Evolutionary conservation across 2,329 filamentous ascomycete genomes (phyloP).

Genomic region (Cladosporium sp.): DNA sequence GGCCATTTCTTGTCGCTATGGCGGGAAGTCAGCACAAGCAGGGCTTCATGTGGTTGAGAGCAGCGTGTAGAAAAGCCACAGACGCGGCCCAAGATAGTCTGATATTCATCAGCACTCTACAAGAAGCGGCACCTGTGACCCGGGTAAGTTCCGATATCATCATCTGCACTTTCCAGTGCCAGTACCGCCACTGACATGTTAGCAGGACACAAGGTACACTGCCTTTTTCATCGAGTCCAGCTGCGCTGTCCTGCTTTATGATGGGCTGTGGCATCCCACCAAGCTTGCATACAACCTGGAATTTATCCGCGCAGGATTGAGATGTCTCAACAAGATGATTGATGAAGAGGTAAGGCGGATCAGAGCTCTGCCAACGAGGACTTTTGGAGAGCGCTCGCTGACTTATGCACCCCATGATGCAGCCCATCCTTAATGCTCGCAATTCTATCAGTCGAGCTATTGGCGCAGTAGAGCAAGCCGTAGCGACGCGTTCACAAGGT

Average conservation of each 20-base stretch:
- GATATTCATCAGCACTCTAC: neutral
- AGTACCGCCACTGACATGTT: neutral
- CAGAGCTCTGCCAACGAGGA: slow-evolving; percentile 8
- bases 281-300: slow-evolving; percentile 30
- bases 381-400: no score
- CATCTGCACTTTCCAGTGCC: neutral
- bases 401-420: no score
- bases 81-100: slow-evolving; percentile 28
- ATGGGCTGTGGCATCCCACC: slow-evolving; percentile 23
- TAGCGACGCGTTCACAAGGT: neutral
- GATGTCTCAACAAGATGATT: slow-evolving; percentile 24
- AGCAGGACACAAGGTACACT: slow-evolving; percentile 16
- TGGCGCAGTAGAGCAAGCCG: neutral
- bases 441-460: slow-evolving; percentile 19
- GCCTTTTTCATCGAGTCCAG: slow-evolving; percentile 30
- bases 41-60: slow-evolving; percentile 28
- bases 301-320: slow-evolving; percentile 26
- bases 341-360: slow-evolving; percentile 17
- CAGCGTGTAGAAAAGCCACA: slow-evolving; percentile 28
- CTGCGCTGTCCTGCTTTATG: slow-evolving; percentile 30
- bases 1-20: slow-evolving; percentile 26
- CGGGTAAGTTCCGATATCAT: neutral
- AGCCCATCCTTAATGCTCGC: slow-evolving; percentile 4
- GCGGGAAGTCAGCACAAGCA: slow-evolving; percentile 15
- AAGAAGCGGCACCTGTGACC: neutral